phyloP scores from a whole-genome alignment of 169 alveolate species.

The Cyclospora cayetanensis region DNA sequence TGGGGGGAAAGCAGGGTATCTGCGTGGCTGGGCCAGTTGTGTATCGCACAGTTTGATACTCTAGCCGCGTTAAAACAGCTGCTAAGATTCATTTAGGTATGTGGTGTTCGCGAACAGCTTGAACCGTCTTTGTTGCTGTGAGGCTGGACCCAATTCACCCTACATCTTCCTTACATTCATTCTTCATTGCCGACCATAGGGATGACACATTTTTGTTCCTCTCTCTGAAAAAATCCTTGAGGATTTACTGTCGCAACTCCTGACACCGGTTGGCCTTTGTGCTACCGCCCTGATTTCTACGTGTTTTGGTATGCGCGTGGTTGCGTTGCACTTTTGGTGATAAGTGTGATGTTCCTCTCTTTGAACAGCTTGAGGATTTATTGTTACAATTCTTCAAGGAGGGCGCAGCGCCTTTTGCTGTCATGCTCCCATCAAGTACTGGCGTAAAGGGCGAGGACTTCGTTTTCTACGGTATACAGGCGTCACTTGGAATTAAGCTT shows the following conservation, averaged over 20 bases:
- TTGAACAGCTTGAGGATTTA: slow-evolving; percentile 12
- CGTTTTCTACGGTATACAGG: too few species aligned
- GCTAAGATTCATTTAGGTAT: slow-evolving; percentile 47
- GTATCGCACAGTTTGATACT: background rate
- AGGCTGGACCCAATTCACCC: background rate
- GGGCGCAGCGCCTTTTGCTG: too few species aligned
- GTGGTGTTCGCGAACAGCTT: background rate
- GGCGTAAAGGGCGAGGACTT: too few species aligned
- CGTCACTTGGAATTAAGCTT: too few species aligned
- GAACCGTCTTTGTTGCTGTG: background rate
- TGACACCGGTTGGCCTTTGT: background rate
- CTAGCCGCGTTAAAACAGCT: slow-evolving; percentile 43
- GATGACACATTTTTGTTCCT: slow-evolving; percentile 52
- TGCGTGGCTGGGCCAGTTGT: slow-evolving; percentile 17
- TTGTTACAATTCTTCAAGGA: slow-evolving; percentile 20
- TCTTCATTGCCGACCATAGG: background rate
- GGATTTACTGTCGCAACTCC: slow-evolving; percentile 51
- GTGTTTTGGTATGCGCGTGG: background rate
- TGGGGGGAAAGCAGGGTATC: slow-evolving; percentile 30
- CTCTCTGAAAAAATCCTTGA: slow-evolving; percentile 11
- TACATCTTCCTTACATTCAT: background rate
- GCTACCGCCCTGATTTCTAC: background rate
- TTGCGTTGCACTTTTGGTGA: background rate
- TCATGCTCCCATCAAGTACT: too few species aligned
- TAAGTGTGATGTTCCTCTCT: slow-evolving; percentile 24